Conservation (phyloP, 192 early-diverging fungal species). For the Coemansia biformis region DNA sequence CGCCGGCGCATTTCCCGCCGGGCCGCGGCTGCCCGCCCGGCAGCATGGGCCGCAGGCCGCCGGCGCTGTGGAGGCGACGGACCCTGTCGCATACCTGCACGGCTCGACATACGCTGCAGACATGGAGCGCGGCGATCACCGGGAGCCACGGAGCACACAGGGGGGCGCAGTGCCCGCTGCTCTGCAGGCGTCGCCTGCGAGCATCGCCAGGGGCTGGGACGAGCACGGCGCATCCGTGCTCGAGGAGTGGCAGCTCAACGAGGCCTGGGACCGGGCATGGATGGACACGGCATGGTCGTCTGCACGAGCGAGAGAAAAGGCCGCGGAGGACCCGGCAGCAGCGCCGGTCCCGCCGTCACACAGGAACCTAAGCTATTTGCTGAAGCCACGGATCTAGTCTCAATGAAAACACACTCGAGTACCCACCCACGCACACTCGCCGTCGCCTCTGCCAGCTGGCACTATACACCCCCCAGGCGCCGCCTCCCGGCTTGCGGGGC, state of each 20-base stretch:
- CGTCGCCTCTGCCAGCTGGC: too few relatives aligned
- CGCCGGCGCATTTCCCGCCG: neutral
- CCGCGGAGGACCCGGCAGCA: conserved; percentile 2
- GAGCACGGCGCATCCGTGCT: conserved; percentile 41
- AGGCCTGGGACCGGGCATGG: conserved; percentile 50
- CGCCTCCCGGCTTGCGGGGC: too few relatives aligned
- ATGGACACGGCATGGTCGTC: conserved; percentile 46
- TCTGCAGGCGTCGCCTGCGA: conserved; percentile 11
- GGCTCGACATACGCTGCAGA: conserved; percentile 33
- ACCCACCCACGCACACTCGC: too few relatives aligned
- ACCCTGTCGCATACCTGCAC: conserved; percentile 39
- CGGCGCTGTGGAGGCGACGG: neutral
- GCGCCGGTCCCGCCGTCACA: conserved; percentile 30
- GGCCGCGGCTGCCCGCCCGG: neutral
- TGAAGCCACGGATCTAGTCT: conserved; percentile 47
- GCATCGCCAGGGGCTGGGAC: conserved; percentile 25
- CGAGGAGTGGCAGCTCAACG: conserved; percentile 50
- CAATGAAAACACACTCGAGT: too few relatives aligned
- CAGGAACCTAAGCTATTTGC: conserved; percentile 44
- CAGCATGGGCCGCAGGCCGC: conserved; percentile 5
- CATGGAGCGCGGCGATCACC: conserved; percentile 31
- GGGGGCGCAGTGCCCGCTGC: neutral
- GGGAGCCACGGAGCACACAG: conserved; percentile 13
- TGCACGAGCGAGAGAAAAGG: conserved; percentile 18
- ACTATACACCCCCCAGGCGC: too few relatives aligned